Conservation (phyloP, 2,329 filamentous ascomycete species). For the Dactylellina haptotyla region DNA sequence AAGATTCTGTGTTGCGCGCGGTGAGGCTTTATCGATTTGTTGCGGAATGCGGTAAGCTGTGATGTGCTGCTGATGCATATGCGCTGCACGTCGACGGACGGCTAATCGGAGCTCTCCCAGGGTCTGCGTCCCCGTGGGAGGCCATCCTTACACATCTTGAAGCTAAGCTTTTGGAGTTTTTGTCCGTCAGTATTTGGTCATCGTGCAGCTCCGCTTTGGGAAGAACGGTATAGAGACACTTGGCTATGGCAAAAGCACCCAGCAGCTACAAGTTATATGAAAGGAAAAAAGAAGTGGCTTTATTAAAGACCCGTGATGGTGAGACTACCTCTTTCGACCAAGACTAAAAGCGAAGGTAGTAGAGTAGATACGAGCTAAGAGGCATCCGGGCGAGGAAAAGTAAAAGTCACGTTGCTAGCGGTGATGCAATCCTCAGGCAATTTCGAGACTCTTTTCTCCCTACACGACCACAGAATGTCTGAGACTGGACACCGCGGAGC, state of each 20-base stretch:
- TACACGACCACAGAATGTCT: constrained; percentile 12
- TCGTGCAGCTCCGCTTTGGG: not conserved
- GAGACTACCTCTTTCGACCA: too few relatives aligned
- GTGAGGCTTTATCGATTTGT: constrained; percentile 22
- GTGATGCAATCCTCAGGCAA: constrained; percentile 16
- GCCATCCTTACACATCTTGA: not conserved
- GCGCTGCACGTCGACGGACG: constrained; percentile 31
- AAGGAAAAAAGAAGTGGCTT: not conserved
- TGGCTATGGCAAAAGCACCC: not conserved
- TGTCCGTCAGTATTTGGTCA: not conserved
- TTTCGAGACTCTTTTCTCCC: not conserved
- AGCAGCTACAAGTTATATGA: too few relatives aligned
- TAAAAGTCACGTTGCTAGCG: not conserved
- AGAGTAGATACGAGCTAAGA: not conserved
- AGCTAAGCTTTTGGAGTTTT: not conserved
- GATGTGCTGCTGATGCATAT: constrained; percentile 15
- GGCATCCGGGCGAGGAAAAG: not conserved
- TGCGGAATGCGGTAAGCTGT: constrained; percentile 15
- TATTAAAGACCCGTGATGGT: not conserved
- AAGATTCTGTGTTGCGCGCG: constrained; percentile 42
- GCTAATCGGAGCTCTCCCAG: constrained; percentile 24
- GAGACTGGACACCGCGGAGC: not conserved
- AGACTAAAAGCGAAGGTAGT: too few relatives aligned
- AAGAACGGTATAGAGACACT: not conserved
- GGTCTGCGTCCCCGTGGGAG: constrained; percentile 5